Conservation (phyloP, 495 filamentous ascomycete species). For the Hyphodiscus hymeniophilus region DNA sequence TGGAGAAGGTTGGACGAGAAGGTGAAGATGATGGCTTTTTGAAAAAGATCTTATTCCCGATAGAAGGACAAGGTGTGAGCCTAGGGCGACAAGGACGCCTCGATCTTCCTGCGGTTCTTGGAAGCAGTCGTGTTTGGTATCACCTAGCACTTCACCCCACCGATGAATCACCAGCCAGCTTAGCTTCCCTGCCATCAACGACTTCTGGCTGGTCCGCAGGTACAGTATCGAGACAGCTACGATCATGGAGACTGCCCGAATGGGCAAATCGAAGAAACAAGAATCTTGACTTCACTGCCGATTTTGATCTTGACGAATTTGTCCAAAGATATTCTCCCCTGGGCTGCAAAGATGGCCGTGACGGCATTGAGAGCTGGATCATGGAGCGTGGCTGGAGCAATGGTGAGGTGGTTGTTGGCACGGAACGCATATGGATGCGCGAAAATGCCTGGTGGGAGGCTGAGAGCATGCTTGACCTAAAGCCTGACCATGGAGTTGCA, state of each 20-base stretch:
- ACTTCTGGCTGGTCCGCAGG: constrained; percentile 82
- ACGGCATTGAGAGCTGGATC: constrained; percentile 93
- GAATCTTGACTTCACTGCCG: constrained; percentile 91
- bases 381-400: constrained; percentile 97
- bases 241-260: constrained; percentile 86
- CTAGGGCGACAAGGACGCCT: constrained; percentile 67
- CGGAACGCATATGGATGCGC: constrained; percentile 89
- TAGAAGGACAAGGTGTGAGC: constrained; percentile 63
- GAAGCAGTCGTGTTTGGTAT: constrained; percentile 88
- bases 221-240: constrained; percentile 82
- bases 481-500: constrained; percentile 45
- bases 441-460: constrained; percentile 97
- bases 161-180: constrained; percentile 67
- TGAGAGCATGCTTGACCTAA: constrained; percentile 91
- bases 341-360: constrained; percentile 81
- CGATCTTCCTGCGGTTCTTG: constrained; percentile 58
- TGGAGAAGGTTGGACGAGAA: constrained; percentile 79
- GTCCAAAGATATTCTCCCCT: constrained; percentile 68
- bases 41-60: constrained; percentile 72
- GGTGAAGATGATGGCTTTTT: constrained; percentile 80
- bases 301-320: constrained; percentile 95
- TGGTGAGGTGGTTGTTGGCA: constrained; percentile 85
- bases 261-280: constrained; percentile 93
- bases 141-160: constrained; percentile 88
- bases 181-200: constrained; percentile 51